Evolutionary conservation across 768 basidiomycete species (phyloP).

Genomic region (Scleroderma citrinum): DNA sequence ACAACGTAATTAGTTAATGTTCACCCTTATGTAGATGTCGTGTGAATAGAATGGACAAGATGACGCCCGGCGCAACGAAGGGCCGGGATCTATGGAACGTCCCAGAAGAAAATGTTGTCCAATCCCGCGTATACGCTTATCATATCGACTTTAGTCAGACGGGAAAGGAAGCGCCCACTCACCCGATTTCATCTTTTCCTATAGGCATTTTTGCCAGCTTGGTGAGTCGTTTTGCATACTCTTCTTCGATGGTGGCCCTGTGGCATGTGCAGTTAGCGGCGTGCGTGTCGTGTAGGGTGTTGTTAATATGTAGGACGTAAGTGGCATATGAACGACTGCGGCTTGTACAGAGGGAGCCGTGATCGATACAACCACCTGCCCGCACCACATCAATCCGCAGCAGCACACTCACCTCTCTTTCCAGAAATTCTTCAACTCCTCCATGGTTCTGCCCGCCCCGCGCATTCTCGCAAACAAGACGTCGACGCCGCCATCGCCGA

Average conservation of each 20-base stretch:
- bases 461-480: constrained; percentile 88
- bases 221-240: constrained; percentile 81
- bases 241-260: constrained; percentile 89
- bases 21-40: not conserved
- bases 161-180: constrained; percentile 28
- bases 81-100: not conserved
- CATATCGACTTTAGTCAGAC: not conserved
- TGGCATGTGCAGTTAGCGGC: not conserved
- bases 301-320: not conserved
- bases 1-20: constrained; percentile 14
- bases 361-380: not conserved
- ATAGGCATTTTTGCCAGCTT: constrained; percentile 72
- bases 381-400: not conserved
- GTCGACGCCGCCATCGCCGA: constrained; percentile 81
- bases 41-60: not conserved
- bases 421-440: constrained; percentile 85
- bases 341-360: constrained; percentile 4
- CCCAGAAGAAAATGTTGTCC: not conserved
- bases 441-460: constrained; percentile 78
- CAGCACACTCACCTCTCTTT: constrained; percentile 76
- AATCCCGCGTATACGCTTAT: not conserved
- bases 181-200: constrained; percentile 94
- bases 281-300: not conserved
- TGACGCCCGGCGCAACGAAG: not conserved
- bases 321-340: not conserved